Percentiles rank a stretch among this genome's conserved stretches.
Evolutionary conservation across 2,329 filamentous ascomycete genomes (phyloP).

Genomic region (Venturia oleaginea): DNA sequence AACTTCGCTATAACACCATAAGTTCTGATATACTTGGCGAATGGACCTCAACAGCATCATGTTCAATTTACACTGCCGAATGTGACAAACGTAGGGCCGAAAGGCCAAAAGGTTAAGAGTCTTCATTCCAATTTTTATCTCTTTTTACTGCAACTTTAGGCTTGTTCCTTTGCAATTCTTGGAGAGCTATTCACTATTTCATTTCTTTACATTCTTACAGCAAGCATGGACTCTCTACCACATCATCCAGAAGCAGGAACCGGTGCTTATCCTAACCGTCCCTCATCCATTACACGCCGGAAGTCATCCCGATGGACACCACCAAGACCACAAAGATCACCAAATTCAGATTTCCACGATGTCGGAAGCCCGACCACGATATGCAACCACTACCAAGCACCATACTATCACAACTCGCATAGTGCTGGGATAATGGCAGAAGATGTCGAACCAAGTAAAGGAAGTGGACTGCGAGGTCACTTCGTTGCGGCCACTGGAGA

Average conservation of each 20-base stretch:
- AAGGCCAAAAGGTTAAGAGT: neutral
- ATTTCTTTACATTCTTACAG: neutral
- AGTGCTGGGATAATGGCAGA: neutral
- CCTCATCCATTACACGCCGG: neutral
- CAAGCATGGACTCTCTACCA: neutral
- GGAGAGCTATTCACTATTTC: neutral
- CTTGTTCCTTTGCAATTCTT: neutral
- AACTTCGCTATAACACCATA: neutral
- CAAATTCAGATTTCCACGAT: neutral
- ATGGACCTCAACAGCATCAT: neutral
- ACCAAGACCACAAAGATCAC: neutral
- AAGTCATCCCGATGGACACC: neutral
- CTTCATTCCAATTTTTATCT: neutral
- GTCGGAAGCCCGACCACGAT: neutral
- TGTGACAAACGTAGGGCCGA: neutral
- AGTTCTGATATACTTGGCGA: neutral
- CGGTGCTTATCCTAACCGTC: neutral
- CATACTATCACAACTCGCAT: neutral
- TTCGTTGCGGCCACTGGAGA: conserved; percentile 38
- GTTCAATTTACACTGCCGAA: neutral
- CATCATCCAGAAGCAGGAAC: neutral
- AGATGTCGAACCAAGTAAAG: neutral
- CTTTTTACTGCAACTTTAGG: neutral
- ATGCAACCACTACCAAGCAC: neutral
- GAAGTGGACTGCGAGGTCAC: conserved; percentile 23